phyloP scores from a whole-genome alignment of 1,139 yeast species.

The Yamadazyma sp. region DNA sequence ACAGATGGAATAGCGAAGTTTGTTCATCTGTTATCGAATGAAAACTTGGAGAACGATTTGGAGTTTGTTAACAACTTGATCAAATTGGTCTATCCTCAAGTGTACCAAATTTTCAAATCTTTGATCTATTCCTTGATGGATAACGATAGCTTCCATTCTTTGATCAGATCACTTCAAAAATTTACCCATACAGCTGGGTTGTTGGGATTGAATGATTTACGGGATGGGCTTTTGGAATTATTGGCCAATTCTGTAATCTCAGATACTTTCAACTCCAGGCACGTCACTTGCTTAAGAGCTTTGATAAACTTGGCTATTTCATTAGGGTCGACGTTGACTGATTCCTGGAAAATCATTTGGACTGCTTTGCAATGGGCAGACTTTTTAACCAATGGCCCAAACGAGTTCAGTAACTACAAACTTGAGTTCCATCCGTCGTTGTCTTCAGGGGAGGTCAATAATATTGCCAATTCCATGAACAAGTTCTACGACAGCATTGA shows the following conservation, averaged over 20 bases:
- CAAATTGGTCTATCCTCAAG: slow-evolving; percentile 44
- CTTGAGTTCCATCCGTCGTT: slow-evolving; percentile 28
- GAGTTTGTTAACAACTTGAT: slow-evolving; percentile 42
- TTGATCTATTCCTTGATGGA: slow-evolving; percentile 69
- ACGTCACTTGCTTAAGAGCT: slow-evolving; percentile 77
- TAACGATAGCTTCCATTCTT: slow-evolving; percentile 58
- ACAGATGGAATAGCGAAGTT: slow-evolving; percentile 69
- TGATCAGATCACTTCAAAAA: slow-evolving; percentile 74
- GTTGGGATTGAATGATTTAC: slow-evolving; percentile 51
- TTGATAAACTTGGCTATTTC: slow-evolving; percentile 74
- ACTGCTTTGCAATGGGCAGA: slow-evolving; percentile 76
- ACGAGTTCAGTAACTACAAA: slow-evolving; percentile 33
- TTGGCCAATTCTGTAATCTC: slow-evolving; percentile 51
- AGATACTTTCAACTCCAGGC: slow-evolving; percentile 53
- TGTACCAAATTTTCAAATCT: slow-evolving; percentile 47
- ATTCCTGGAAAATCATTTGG: slow-evolving; percentile 70
- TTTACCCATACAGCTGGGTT: slow-evolving; percentile 81
- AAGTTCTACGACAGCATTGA: slow-evolving; percentile 64
- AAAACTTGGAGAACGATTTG: slow-evolving; percentile 34
- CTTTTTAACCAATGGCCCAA: slow-evolving; percentile 62
- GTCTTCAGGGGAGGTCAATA: slow-evolving; percentile 45
- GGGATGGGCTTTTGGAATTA: slow-evolving; percentile 61
- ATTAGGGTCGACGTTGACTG: slow-evolving; percentile 66
- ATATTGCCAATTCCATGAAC: slow-evolving; percentile 55
- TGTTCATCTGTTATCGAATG: slow-evolving; percentile 43